Evolutionary conservation across 768 basidiomycete genomes (phyloP).

Genomic region (Leccinum longicurvipes): DNA sequence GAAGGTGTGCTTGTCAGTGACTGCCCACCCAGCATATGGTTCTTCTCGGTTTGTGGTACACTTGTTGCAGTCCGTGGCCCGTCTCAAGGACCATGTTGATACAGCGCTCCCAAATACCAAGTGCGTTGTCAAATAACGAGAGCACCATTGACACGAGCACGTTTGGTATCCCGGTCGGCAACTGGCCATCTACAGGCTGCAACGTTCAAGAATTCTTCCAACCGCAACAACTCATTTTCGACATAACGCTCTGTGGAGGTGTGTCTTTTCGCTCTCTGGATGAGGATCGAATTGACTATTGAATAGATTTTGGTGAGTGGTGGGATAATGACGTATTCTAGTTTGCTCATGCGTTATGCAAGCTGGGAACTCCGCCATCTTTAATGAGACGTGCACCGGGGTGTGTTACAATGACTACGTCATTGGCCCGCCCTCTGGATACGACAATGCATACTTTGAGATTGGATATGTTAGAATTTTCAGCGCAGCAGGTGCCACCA

Average conservation of each 20-base stretch:
- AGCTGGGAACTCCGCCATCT: slow-evolving; percentile 51
- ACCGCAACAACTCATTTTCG: slow-evolving; percentile 65
- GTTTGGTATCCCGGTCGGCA: slow-evolving; percentile 65
- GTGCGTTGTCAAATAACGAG: slow-evolving; percentile 44
- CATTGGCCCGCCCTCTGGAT: slow-evolving; percentile 56
- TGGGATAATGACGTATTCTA: neutral
- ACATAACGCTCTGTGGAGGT: slow-evolving; percentile 71
- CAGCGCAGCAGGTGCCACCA: slow-evolving; percentile 32
- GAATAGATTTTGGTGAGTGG: slow-evolving; percentile 32
- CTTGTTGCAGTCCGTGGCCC: neutral
- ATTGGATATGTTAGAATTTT: slow-evolving; percentile 57
- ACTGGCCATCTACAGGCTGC: slow-evolving; percentile 62
- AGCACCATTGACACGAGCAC: slow-evolving; percentile 51
- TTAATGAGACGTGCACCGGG: slow-evolving; percentile 61
- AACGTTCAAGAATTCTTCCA: slow-evolving; percentile 50
- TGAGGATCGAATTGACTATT: slow-evolving; percentile 19
- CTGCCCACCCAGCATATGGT: slow-evolving; percentile 25
- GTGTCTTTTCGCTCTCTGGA: slow-evolving; percentile 20
- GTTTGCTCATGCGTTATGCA: slow-evolving; percentile 8
- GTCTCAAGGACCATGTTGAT: slow-evolving; percentile 1
- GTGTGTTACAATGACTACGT: slow-evolving; percentile 71
- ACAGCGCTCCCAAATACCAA: slow-evolving; percentile 43
- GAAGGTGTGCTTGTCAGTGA: neutral
- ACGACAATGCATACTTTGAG: slow-evolving; percentile 70
- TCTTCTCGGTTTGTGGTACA: slow-evolving; percentile 24